These are phyloP conservation scores for Strobilomyces dryophilus DNA, from an alignment of 768 basidiomycete species.

Conservation along the genomic window DNA sequence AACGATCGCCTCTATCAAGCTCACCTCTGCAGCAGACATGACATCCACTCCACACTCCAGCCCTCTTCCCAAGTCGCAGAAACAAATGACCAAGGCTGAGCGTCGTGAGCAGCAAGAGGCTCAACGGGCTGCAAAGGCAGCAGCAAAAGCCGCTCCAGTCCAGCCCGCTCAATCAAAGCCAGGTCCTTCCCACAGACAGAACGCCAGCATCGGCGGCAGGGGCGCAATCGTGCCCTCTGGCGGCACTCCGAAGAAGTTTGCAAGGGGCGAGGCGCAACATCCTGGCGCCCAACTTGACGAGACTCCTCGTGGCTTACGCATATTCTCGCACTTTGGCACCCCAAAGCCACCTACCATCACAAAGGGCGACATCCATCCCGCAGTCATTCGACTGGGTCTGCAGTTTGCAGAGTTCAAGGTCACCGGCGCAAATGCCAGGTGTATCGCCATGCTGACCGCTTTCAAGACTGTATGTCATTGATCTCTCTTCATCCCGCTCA, in stretches of 20 bases:
- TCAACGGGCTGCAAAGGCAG: conserved; percentile 74
- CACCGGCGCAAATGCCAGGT: conserved; percentile 91
- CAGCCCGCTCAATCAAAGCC: conserved; percentile 22
- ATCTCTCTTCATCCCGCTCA: neutral
- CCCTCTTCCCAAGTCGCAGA: conserved; percentile 45
- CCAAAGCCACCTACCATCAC: conserved; percentile 51
- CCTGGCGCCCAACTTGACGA: conserved; percentile 33
- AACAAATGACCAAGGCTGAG: conserved; percentile 77
- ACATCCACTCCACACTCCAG: conserved; percentile 1
- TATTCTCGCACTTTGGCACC: conserved; percentile 83
- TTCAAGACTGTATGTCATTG: conserved; percentile 76
- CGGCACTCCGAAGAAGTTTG: conserved; percentile 24
- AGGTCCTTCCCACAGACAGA: conserved; percentile 27
- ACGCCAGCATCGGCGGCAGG: conserved; percentile 19
- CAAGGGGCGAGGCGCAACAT: conserved; percentile 24
- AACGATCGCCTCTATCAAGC: conserved; percentile 14
- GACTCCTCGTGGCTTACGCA: conserved; percentile 59
- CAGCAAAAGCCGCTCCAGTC: conserved; percentile 35
- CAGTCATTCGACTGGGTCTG: conserved; percentile 79
- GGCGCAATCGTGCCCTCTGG: conserved; percentile 10
- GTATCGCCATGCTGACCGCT: conserved; percentile 85
- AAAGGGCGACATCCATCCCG: conserved; percentile 90
- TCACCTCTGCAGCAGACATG: conserved; percentile 11
- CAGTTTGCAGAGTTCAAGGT: conserved; percentile 92
- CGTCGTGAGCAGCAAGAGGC: conserved; percentile 75